Percentiles rank a stretch among this genome's conserved stretches.
Conservation (phyloP, 176 grass and related monocot species). For the Tillandsia leiboldiana region DNA sequence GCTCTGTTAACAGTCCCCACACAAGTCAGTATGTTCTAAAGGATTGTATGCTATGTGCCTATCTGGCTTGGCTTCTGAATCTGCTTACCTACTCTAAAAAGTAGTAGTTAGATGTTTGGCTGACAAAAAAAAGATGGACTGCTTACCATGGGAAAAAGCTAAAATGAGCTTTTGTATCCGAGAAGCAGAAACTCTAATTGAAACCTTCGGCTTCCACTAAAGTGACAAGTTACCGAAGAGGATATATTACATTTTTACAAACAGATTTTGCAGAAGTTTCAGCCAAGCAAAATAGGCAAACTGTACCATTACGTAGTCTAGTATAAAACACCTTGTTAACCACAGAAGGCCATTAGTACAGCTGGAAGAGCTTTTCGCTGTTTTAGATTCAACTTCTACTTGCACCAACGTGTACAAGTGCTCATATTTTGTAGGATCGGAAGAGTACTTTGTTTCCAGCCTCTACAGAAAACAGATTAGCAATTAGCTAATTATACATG, state of each 20-base stretch:
- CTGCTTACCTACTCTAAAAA: too few species aligned
- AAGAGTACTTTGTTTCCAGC: conserved; percentile 59
- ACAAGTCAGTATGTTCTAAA: not conserved
- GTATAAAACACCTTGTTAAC: conserved; percentile 55
- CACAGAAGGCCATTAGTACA: conserved; percentile 72
- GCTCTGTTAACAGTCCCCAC: conserved; percentile 21
- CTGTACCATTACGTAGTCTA: too few species aligned
- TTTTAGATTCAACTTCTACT: conserved; percentile 62
- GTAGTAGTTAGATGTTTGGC: too few species aligned
- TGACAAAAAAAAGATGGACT: too few species aligned
- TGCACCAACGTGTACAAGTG: conserved; percentile 62
- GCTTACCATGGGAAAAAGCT: too few species aligned
- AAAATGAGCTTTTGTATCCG: not conserved
- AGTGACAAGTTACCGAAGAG: too few species aligned
- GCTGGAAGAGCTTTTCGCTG: conserved; percentile 63
- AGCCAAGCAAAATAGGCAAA: too few species aligned
- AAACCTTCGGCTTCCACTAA: not conserved
- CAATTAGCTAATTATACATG: not conserved
- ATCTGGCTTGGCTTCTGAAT: too few species aligned
- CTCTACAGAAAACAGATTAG: conserved; percentile 32
- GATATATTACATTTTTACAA: too few species aligned
- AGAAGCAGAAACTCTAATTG: conserved; percentile 2
- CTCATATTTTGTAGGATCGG: conserved; percentile 55
- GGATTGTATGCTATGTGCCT: too few species aligned
- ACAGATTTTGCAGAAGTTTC: too few species aligned